A percentile compares a stretch with the other conserved stretches of the same genome.
These are phyloP conservation scores for Fusarium papillatum DNA, from an alignment of 2,329 filamentous ascomycete species.

Conservation along the genomic window DNA sequence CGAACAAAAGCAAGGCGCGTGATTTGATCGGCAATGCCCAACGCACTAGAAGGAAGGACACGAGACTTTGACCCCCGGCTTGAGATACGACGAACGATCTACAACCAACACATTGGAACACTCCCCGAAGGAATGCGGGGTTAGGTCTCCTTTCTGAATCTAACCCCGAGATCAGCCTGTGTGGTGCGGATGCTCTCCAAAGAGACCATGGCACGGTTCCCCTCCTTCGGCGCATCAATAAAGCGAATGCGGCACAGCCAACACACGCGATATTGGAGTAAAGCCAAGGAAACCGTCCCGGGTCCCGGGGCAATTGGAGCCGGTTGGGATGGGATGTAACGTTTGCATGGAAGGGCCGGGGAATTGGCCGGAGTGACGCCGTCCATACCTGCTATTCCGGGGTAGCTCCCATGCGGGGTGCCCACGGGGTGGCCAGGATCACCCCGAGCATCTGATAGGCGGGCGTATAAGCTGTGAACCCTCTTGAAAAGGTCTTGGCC, in stretches of 20 bases:
- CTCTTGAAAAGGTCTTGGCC: background rate
- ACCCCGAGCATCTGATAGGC: constrained; percentile 6
- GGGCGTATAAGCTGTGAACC: constrained; percentile 13
- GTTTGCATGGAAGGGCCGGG: constrained; percentile 15
- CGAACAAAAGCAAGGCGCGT: background rate
- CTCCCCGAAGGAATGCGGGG: background rate
- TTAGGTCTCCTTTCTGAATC: background rate
- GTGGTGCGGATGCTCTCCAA: background rate
- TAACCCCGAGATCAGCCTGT: background rate
- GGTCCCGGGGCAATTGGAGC: constrained; percentile 34
- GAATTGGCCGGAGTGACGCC: constrained; percentile 38
- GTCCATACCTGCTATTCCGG: constrained; percentile 33
- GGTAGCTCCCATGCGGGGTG: constrained; percentile 18
- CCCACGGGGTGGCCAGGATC: constrained; percentile 13
- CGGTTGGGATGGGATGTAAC: constrained; percentile 37
- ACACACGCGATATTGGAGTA: constrained; percentile 33
- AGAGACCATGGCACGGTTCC: background rate
- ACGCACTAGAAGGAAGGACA: background rate
- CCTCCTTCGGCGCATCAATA: constrained; percentile 12
- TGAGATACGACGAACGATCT: background rate
- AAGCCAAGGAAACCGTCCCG: background rate
- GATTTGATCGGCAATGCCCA: background rate
- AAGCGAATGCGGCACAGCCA: constrained; percentile 12
- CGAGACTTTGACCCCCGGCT: background rate
- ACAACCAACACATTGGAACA: background rate